Percentiles rank a stretch among this genome's conserved stretches.
phyloP scores from a whole-genome alignment of 148 eudicot genomes.

The Persicaria tinctoria region DNA sequence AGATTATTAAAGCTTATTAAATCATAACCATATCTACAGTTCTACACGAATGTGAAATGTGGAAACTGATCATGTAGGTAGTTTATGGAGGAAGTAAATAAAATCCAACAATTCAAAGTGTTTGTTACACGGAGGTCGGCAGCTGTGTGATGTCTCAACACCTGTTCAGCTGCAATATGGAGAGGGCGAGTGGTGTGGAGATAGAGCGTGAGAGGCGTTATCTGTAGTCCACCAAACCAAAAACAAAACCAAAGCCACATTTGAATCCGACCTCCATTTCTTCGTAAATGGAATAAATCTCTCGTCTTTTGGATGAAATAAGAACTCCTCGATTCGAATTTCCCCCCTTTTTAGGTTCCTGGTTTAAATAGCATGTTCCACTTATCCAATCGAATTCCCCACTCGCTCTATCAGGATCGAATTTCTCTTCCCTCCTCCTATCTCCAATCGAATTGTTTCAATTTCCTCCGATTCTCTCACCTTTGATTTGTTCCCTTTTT shows the following conservation, averaged over 20 bases:
- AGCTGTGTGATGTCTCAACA: neutral
- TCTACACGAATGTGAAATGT: too few relatives aligned
- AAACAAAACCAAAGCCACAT: neutral
- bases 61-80: too few relatives aligned
- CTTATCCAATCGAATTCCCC: neutral
- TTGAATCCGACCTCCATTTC: neutral
- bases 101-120: too few relatives aligned
- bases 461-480: neutral
- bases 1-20: too few relatives aligned
- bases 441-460: neutral
- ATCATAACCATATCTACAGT: too few relatives aligned
- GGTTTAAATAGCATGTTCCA: neutral
- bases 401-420: slow-evolving; percentile 1
- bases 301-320: neutral
- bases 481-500: neutral
- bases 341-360: neutral
- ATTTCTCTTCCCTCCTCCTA: neutral
- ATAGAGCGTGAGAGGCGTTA: slow-evolving; percentile 8
- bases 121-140: too few relatives aligned
- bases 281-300: neutral
- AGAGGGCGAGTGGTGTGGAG: neutral
- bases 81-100: too few relatives aligned
- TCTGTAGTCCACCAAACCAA: neutral
- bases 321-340: neutral
- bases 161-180: neutral